Base-by-base conservation (phyloP, 2,329 filamentous ascomycete species). In the Samsoniella hepiali region DNA sequence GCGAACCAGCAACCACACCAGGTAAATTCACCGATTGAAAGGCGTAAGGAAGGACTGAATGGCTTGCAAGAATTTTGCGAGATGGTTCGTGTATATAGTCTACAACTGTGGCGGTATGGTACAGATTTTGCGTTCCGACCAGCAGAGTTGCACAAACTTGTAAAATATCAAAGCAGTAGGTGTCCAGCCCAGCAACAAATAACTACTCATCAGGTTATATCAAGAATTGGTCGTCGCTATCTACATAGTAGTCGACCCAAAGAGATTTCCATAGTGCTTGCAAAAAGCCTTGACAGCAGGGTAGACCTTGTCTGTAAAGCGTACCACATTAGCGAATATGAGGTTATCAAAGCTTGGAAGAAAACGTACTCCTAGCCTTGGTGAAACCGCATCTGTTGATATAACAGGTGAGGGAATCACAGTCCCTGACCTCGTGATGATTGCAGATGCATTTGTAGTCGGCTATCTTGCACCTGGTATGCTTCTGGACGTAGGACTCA, bases 371-470 rank as follows among this genome's bases (percentile, higher is more conserved):
- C 54, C 77, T 49, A 68, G 77, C 74, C 63, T 69, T 69, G 32
- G 75, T 73, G 50, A 70, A 55, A 63, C 76, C 76, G 66, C 77
- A 79, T 58, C 70, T 66, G 5, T 66, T 58, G 63, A 79, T 65
- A 58, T 78, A 72, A 65, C 77, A 79, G 60, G 42, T n/a, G 56
- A 73, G 75, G 67, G 74, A 74, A 47, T 63, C 67, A 44, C 64
- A 60, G 65, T 74, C 72, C 68, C 78, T 64, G n/a, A 66, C 59
- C 44, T 68, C 65, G 67, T 77, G 73, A 72, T 71, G 70, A 62
- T 71, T 66, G 69, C 75, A 73, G 68, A 75, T 66, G 64, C 78
- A 79, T 44, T 67, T 63, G 63, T 69, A 69, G 69, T 79, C 76
- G 61, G 68, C 68, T 29, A 55, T 63, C 9, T 65, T 50, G 69